Evolutionary conservation across 2,329 filamentous ascomycete species (phyloP).

Genomic region (Teratosphaeria destructans): DNA sequence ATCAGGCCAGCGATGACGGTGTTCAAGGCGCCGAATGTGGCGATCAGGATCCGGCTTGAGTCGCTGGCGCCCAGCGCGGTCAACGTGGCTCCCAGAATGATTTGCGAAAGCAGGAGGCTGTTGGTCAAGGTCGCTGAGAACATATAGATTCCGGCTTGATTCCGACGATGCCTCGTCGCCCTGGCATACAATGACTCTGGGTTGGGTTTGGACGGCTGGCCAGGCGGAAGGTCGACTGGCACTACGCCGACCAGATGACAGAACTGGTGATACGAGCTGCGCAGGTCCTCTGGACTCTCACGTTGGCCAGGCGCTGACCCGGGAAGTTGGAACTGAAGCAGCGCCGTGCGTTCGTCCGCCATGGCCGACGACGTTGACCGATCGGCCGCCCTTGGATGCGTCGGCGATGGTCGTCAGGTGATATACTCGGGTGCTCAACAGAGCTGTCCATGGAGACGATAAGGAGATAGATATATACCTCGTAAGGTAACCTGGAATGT

Average conservation of each 20-base stretch:
- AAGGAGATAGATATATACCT: too few relatives aligned
- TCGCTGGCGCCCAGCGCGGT: slow-evolving; percentile 29
- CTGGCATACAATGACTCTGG: slow-evolving; percentile 28
- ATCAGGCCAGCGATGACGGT: slow-evolving; percentile 33
- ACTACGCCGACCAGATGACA: slow-evolving; percentile 28
- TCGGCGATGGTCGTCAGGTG: neutral
- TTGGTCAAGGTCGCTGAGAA: slow-evolving; percentile 30
- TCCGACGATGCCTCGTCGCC: slow-evolving; percentile 21
- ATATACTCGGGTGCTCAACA: neutral
- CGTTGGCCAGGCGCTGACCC: slow-evolving; percentile 3
- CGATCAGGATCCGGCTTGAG: slow-evolving; percentile 28
- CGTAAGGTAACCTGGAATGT: neutral
- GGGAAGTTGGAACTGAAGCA: slow-evolving; percentile 18
- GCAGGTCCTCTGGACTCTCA: neutral
- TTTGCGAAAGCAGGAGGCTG: slow-evolving; percentile 28
- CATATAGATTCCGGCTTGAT: slow-evolving; percentile 25
- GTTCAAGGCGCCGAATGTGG: slow-evolving; percentile 30
- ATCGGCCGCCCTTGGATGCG: neutral
- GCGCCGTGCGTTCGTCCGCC: slow-evolving; percentile 16
- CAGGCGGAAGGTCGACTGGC: slow-evolving; percentile 20
- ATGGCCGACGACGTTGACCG: neutral
- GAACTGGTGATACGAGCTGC: slow-evolving; percentile 26
- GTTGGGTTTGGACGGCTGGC: slow-evolving; percentile 14
- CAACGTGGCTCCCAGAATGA: slow-evolving; percentile 31
- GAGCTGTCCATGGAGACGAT: too few relatives aligned